phyloP scores from a whole-genome alignment of 148 eudicot species.

The Pouteria glomerata region DNA sequence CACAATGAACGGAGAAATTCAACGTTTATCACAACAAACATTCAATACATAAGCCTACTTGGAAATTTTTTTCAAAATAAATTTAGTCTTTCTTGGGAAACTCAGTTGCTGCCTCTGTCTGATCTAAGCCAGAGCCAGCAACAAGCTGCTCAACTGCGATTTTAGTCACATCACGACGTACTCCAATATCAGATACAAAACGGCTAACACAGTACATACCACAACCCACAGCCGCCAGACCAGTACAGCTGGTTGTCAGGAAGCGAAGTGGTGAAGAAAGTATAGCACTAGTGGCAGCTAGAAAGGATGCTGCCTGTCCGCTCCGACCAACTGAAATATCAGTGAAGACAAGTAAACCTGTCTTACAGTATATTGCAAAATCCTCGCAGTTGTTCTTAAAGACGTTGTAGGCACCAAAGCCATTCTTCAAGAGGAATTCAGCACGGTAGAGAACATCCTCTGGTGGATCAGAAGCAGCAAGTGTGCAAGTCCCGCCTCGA shows the following conservation, averaged over 20 bases:
- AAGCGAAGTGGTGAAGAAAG: slow-evolving; percentile 71
- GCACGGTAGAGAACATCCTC: slow-evolving; percentile 73
- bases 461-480: slow-evolving; percentile 63
- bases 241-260: slow-evolving; percentile 54
- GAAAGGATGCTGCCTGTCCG: slow-evolving; percentile 70
- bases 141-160: slow-evolving; percentile 75
- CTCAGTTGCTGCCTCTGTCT: slow-evolving; percentile 19
- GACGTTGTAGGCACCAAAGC: slow-evolving; percentile 79
- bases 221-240: slow-evolving; percentile 55
- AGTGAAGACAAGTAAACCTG: slow-evolving; percentile 64
- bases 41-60: not conserved
- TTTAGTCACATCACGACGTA: slow-evolving; percentile 75
- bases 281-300: slow-evolving; percentile 60
- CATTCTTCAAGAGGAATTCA: slow-evolving; percentile 60
- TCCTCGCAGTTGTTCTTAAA: slow-evolving; percentile 97
- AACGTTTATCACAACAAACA: not conserved
- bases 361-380: slow-evolving; percentile 84
- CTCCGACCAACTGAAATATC: slow-evolving; percentile 71
- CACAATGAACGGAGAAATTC: not conserved
- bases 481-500: slow-evolving; percentile 92
- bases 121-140: slow-evolving; percentile 11
- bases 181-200: slow-evolving; percentile 64
- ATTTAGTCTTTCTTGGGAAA: slow-evolving; percentile 13
- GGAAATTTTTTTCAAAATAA: not conserved
- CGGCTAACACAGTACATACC: slow-evolving; percentile 74